Conservation (phyloP, 2,329 filamentous ascomycete genomes). For the Penicillium sumatraense region DNA sequence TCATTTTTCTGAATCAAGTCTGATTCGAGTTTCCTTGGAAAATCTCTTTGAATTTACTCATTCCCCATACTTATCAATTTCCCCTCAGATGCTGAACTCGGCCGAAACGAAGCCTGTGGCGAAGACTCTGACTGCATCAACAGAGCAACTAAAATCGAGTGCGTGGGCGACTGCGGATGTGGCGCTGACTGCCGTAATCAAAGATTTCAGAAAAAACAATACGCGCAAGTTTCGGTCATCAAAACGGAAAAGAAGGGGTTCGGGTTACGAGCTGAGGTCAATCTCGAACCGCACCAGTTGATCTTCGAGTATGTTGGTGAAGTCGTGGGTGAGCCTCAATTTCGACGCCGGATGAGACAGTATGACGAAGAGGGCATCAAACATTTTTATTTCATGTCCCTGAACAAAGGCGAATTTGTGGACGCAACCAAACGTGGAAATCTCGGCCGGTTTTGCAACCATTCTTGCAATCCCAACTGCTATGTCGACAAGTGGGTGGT, state of each 20-base stretch:
- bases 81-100: constrained; percentile 52
- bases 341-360: constrained; percentile 85
- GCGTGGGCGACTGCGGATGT: constrained; percentile 84
- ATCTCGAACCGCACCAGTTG: constrained; percentile 83
- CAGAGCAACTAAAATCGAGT: constrained; percentile 97
- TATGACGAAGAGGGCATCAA: constrained; percentile 97
- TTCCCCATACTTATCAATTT: constrained; percentile 2
- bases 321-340: constrained; percentile 91
- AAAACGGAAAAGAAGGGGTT: constrained; percentile 98
- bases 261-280: constrained; percentile 79
- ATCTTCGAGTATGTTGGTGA: constrained; percentile 99
- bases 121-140: constrained; percentile 99
- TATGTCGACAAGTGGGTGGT: constrained; percentile 99
- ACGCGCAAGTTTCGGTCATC: constrained; percentile 90
- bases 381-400: constrained; percentile 99
- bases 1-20: not conserved
- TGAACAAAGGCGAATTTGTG: constrained; percentile 94
- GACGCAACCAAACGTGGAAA: constrained; percentile 98
- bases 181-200: constrained; percentile 89
- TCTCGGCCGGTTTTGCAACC: constrained; percentile 95
- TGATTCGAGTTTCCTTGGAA: constrained; percentile 16
- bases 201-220: constrained; percentile 87
- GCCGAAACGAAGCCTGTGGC: constrained; percentile 80
- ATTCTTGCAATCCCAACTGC: constrained; percentile 98
- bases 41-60: not conserved